Evolutionary conservation across 148 eudicot species (phyloP).

Genomic region (Arctostaphylos glauca): DNA sequence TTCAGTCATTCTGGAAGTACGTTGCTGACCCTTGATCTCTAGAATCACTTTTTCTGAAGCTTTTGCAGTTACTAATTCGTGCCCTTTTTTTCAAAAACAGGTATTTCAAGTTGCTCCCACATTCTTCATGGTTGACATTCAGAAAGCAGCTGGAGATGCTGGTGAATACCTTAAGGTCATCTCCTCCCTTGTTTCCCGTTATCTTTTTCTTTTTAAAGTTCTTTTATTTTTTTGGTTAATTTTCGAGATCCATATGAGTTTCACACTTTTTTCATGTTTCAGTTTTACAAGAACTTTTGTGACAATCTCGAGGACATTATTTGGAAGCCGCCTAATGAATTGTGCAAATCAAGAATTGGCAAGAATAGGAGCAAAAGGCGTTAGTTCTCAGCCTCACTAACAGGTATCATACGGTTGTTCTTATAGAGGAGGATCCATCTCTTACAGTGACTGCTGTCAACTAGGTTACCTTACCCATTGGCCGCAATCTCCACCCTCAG

Average conservation of each 20-base stretch:
- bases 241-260: not conserved
- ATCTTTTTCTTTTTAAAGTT: not conserved
- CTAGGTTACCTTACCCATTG: not conserved
- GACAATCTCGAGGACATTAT: constrained; percentile 90
- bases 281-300: constrained; percentile 88
- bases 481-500: constrained; percentile 3
- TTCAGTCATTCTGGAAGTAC: constrained; percentile 80
- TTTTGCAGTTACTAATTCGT: not conserved
- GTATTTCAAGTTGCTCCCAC: constrained; percentile 83
- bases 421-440: not conserved
- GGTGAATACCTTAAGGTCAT: constrained; percentile 73
- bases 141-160: constrained; percentile 74
- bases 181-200: not conserved
- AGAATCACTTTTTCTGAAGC: not conserved
- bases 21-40: constrained; percentile 18
- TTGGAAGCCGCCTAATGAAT: constrained; percentile 75
- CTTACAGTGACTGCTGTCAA: not conserved
- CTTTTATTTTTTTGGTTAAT: not conserved
- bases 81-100: constrained; percentile 26
- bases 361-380: constrained; percentile 63
- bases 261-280: constrained; percentile 18
- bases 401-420: not conserved
- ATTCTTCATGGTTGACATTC: constrained; percentile 87
- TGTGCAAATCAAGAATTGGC: constrained; percentile 45
- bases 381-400: constrained; percentile 5